Percentiles rank a stretch among this genome's conserved stretches.
Evolutionary conservation across 2,329 filamentous ascomycete genomes (phyloP).

Genomic region (Clonostachys sp.): DNA sequence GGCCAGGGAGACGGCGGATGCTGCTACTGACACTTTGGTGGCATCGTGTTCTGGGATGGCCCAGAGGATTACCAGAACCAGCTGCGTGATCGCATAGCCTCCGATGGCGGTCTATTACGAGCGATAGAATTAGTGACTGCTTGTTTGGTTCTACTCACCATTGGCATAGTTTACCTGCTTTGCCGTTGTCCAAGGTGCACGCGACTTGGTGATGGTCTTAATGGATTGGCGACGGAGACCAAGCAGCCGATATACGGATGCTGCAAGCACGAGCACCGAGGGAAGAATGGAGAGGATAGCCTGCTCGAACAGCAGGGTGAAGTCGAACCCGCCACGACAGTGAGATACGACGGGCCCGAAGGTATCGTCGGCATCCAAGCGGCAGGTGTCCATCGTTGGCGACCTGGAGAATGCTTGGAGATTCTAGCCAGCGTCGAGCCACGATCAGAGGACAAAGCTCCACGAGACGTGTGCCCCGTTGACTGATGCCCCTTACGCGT

Average conservation of each 20-base stretch:
- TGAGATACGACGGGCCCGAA: background rate
- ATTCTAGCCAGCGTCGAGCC: no score
- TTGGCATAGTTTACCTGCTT: no score
- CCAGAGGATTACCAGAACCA: slow-evolving; percentile 3
- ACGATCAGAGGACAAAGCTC: no score
- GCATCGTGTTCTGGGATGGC: background rate
- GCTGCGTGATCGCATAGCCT: background rate
- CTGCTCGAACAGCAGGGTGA: slow-evolving; percentile 38
- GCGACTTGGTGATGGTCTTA: no score
- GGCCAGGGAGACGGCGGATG: slow-evolving; percentile 15
- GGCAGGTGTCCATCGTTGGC: background rate
- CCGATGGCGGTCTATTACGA: background rate
- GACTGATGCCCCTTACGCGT: no score
- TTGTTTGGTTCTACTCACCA: no score
- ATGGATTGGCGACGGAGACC: background rate
- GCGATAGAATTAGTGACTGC: background rate
- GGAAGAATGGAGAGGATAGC: slow-evolving; percentile 20
- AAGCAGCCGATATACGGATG: slow-evolving; percentile 21
- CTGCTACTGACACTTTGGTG: slow-evolving; percentile 17
- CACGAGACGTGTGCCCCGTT: no score
- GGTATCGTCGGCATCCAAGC: background rate
- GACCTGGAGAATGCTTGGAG: no score
- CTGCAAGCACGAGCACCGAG: slow-evolving; percentile 17
- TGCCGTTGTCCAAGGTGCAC: no score
- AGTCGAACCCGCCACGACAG: slow-evolving; percentile 28